phyloP scores from a whole-genome alignment of 2,329 filamentous ascomycete genomes.

The Tricladium varicosporioides region DNA sequence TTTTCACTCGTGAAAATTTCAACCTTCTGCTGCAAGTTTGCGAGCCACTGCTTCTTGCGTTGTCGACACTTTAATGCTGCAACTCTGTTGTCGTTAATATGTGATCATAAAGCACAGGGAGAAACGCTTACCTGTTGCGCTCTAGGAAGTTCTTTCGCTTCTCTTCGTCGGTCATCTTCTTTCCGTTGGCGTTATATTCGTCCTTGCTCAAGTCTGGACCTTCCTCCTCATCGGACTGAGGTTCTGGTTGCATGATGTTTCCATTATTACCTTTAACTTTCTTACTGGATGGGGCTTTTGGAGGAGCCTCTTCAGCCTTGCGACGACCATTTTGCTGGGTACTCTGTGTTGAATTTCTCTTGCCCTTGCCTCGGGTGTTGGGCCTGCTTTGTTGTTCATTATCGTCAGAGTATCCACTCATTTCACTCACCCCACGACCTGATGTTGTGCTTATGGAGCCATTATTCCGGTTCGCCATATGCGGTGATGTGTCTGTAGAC shows the following conservation, averaged over 20 bases:
- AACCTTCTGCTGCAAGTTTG: slow-evolving; percentile 90
- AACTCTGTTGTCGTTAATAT: slow-evolving; percentile 57
- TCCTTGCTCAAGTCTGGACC: slow-evolving; percentile 51
- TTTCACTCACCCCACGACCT: slow-evolving; percentile 60
- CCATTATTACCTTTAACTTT: slow-evolving; percentile 63
- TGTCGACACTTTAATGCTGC: slow-evolving; percentile 96
- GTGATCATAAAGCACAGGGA: slow-evolving; percentile 3
- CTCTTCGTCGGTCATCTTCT: slow-evolving; percentile 98
- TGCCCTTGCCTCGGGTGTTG: slow-evolving; percentile 64
- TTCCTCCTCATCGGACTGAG: slow-evolving; percentile 35
- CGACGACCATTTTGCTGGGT: slow-evolving; percentile 58
- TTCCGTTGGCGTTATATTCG: slow-evolving; percentile 58
- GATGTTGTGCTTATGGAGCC: slow-evolving; percentile 42
- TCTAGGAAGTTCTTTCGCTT: slow-evolving; percentile 98
- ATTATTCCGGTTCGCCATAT: slow-evolving; percentile 48
- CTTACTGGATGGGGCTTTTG: slow-evolving; percentile 67
- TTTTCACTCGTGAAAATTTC: slow-evolving; percentile 92
- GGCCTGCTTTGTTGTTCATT: slow-evolving; percentile 64
- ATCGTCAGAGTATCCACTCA: slow-evolving; percentile 70
- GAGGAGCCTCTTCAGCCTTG: slow-evolving; percentile 69
- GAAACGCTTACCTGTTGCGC: slow-evolving; percentile 73
- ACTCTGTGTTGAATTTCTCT: slow-evolving; percentile 52
- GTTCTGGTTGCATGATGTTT: slow-evolving; percentile 34
- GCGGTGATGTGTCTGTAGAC: slow-evolving; percentile 41
- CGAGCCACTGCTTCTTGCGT: slow-evolving; percentile 98